These are phyloP conservation scores for Euphorbia celastroides DNA, from an alignment of 441 rosid species.

Conservation along the genomic window DNA sequence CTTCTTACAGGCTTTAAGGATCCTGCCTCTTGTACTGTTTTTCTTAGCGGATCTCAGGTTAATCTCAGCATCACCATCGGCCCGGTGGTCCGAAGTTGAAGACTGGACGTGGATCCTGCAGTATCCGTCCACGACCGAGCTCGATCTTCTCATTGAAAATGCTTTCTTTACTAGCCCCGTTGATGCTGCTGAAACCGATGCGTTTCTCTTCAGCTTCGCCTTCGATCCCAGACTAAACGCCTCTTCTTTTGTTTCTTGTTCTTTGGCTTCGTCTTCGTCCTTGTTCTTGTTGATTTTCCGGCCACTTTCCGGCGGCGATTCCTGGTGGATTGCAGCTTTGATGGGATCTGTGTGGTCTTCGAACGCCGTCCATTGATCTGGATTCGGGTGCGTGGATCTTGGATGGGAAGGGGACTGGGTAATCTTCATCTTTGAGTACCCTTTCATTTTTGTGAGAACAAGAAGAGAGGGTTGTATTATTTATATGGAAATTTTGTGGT, in stretches of 20 bases:
- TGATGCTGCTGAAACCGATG: slow-evolving; percentile 47
- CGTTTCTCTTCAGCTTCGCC: slow-evolving; percentile 45
- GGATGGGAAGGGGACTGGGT: slow-evolving; percentile 21
- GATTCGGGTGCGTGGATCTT: slow-evolving; percentile 31
- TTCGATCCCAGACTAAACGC: not conserved
- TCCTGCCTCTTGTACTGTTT: slow-evolving; percentile 38
- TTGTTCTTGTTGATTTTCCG: too few species aligned
- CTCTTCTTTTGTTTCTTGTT: not conserved
- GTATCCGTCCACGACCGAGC: slow-evolving; percentile 73
- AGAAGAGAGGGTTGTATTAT: not conserved
- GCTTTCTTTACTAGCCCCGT: slow-evolving; percentile 44
- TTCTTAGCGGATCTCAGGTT: slow-evolving; percentile 35
- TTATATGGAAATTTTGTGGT: too few species aligned
- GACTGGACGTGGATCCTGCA: slow-evolving; percentile 77
- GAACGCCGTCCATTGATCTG: slow-evolving; percentile 30
- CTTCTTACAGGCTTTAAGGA: slow-evolving; percentile 73
- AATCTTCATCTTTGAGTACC: slow-evolving; percentile 53
- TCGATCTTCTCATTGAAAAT: slow-evolving; percentile 68
- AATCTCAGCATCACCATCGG: slow-evolving; percentile 12
- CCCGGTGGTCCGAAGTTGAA: slow-evolving; percentile 19
- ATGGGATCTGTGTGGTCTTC: slow-evolving; percentile 15
- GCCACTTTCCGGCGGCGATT: too few species aligned
- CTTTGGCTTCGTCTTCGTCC: too few species aligned
- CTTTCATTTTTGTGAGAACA: slow-evolving; percentile 33
- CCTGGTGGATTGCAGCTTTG: not conserved